Evolutionary conservation across 140 eudicot genomes (phyloP).

Genomic region (Senecio squalidus): DNA sequence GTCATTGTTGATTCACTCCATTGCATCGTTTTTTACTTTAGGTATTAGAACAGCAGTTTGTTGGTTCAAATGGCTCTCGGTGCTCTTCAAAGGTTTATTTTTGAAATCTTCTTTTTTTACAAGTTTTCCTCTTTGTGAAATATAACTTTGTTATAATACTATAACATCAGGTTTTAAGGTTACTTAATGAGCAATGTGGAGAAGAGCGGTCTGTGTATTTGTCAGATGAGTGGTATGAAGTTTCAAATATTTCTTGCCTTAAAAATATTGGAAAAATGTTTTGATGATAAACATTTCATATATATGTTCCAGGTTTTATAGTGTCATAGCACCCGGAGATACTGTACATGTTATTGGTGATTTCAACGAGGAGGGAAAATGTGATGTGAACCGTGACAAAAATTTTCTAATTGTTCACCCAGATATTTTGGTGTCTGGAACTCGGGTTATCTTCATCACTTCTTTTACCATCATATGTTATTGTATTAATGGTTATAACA

Average conservation of each 20-base stretch:
- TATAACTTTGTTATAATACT: background rate
- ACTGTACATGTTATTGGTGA: slow-evolving; percentile 87
- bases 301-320: slow-evolving; percentile 52
- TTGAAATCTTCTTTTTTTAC: background rate
- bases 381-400: slow-evolving; percentile 67
- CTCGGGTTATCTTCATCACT: slow-evolving; percentile 55
- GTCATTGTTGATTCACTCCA: background rate
- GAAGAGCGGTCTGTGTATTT: slow-evolving; percentile 69
- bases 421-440: slow-evolving; percentile 80
- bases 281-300: slow-evolving; percentile 6
- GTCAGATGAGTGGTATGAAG: slow-evolving; percentile 76
- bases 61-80: slow-evolving; percentile 45
- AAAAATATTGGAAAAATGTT: background rate
- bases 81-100: slow-evolving; percentile 58
- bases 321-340: slow-evolving; percentile 90
- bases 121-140: background rate
- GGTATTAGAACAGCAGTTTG: slow-evolving; percentile 78
- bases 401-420: slow-evolving; percentile 83
- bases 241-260: background rate
- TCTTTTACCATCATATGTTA: background rate
- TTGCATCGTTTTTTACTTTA: slow-evolving; percentile 20
- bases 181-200: slow-evolving; percentile 83
- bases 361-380: slow-evolving; percentile 64
- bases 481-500: too few species aligned
- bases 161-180: slow-evolving; percentile 61